phyloP scores from a whole-genome alignment of 768 basidiomycete species.

The Pisolithus microcarpus region DNA sequence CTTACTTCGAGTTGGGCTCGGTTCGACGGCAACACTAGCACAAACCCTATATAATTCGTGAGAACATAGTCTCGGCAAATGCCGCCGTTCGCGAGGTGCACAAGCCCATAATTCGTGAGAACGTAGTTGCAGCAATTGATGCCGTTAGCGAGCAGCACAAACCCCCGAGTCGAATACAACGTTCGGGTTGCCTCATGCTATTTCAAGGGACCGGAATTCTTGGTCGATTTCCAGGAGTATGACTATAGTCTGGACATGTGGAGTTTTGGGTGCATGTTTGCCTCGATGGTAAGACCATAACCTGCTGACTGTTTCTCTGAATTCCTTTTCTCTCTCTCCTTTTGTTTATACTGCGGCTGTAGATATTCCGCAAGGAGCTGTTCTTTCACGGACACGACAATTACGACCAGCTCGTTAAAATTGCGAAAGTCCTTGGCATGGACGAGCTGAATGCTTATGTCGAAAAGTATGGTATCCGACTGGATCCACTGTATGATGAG shows the following conservation, averaged over 20 bases:
- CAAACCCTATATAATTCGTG: no score
- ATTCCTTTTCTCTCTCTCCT: neutral
- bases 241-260: slow-evolving; percentile 98
- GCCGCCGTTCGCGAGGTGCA: no score
- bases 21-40: no score
- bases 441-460: slow-evolving; percentile 90
- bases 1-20: no score
- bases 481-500: slow-evolving; percentile 86
- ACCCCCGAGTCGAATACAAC: slow-evolving; percentile 96
- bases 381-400: slow-evolving; percentile 99
- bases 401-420: slow-evolving; percentile 97
- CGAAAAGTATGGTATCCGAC: slow-evolving; percentile 43
- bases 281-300: slow-evolving; percentile 75
- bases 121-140: no score
- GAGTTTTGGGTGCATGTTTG: slow-evolving; percentile 99
- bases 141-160: no score
- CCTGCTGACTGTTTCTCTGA: neutral
- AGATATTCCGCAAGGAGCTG: slow-evolving; percentile 99
- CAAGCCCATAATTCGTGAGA: no score
- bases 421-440: slow-evolving; percentile 94
- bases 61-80: no score
- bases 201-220: slow-evolving; percentile 95
- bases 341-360: neutral
- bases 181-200: slow-evolving; percentile 95
- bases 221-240: slow-evolving; percentile 98